A percentile compares a stretch with the other conserved stretches of the same genome.
Evolutionary conservation across 2,329 filamentous ascomycete genomes (phyloP).

Genomic region (Penicillium sp.): DNA sequence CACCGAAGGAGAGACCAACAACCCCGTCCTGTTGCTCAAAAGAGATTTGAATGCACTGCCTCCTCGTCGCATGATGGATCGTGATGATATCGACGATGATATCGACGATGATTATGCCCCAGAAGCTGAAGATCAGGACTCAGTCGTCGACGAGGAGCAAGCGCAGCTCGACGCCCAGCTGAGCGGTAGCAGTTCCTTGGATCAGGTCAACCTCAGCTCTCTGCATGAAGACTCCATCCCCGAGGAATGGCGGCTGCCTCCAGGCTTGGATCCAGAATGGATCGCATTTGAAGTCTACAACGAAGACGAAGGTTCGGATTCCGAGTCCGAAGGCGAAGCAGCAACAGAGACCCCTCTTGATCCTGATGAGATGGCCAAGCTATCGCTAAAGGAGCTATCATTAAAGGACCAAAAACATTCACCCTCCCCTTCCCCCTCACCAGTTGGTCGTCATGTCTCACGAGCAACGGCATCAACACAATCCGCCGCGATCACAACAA

Average conservation of each 20-base stretch:
- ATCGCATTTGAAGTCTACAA: conserved; percentile 84
- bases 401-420: conserved; percentile 33
- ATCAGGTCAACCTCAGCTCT: conserved; percentile 19
- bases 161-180: conserved; percentile 42
- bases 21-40: conserved; percentile 73
- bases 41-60: conserved; percentile 66
- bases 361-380: conserved; percentile 49
- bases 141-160: conserved; percentile 44
- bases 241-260: conserved; percentile 64
- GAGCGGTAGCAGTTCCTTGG: conserved; percentile 17
- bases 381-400: conserved; percentile 45
- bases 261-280: conserved; percentile 84
- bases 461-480: conserved; percentile 19
- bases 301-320: conserved; percentile 61
- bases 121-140: conserved; percentile 34
- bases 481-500: conserved; percentile 25
- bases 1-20: conserved; percentile 66
- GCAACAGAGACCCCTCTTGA: conserved; percentile 38
- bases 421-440: conserved; percentile 32
- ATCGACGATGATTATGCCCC: conserved; percentile 35
- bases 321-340: conserved; percentile 49
- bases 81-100: conserved; percentile 45
- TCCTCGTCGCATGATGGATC: conserved; percentile 60
- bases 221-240: conserved; percentile 35
- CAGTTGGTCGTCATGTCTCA: conserved; percentile 43